Evolutionary conservation across 73 alveolate species (phyloP).

Genomic region (Tetrahymena malaccensis): DNA sequence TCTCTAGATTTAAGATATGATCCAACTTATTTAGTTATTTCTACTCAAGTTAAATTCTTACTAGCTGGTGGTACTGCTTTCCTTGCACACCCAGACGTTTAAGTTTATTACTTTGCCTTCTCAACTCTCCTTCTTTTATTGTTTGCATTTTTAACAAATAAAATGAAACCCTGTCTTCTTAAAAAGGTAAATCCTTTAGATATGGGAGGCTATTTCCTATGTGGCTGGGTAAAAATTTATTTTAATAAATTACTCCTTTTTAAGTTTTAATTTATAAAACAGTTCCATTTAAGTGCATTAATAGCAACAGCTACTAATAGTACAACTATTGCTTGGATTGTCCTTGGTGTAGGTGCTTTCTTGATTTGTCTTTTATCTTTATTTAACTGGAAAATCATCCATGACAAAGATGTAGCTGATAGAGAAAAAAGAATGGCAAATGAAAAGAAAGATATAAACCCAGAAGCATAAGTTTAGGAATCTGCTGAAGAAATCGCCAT

Average conservation of each 20-base stretch:
- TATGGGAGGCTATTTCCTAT: neutral
- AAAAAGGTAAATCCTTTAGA: neutral
- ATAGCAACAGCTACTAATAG: neutral
- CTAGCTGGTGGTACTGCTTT: slow-evolving; percentile 46
- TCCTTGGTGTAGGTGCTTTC: neutral
- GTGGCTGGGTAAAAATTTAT: neutral
- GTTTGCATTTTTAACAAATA: neutral
- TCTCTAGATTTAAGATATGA: slow-evolving; percentile 33
- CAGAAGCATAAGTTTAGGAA: neutral
- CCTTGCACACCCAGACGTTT: neutral
- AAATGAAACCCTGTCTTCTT: neutral
- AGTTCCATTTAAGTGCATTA: neutral
- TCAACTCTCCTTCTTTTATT: neutral
- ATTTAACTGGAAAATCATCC: neutral
- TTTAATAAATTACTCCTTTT: no score
- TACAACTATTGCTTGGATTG: neutral
- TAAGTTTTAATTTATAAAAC: neutral
- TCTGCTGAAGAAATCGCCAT: neutral
- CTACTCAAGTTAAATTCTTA: slow-evolving; percentile 27
- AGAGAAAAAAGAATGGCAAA: neutral
- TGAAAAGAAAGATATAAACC: neutral
- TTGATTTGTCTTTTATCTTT: neutral
- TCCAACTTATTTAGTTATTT: slow-evolving; percentile 37
- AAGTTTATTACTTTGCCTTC: neutral
- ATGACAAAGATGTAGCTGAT: neutral